Evolutionary conservation across 2,329 filamentous ascomycete species (phyloP).

Genomic region (Apiospora phragmitis): DNA sequence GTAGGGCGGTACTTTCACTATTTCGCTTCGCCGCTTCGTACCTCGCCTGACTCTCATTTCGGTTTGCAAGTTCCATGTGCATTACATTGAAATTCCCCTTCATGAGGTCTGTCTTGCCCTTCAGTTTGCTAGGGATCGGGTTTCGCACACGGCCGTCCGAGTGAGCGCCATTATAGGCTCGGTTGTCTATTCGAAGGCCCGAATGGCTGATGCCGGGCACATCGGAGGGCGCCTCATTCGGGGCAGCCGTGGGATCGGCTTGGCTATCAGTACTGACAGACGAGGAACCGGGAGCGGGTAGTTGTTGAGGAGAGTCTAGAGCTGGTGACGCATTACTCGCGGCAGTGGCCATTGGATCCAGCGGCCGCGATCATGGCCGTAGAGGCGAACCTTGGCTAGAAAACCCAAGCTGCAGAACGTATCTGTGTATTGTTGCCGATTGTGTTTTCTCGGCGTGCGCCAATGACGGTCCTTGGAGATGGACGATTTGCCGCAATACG

Average conservation of each 20-base stretch:
- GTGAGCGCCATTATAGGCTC: constrained; percentile 19
- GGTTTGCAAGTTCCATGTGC: constrained; percentile 55
- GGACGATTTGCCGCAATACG: background rate
- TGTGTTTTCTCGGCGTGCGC: background rate
- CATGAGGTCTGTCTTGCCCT: constrained; percentile 55
- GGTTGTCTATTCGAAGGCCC: constrained; percentile 15
- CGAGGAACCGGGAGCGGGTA: background rate
- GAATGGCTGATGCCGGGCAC: constrained; percentile 7
- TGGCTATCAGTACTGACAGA: constrained; percentile 2
- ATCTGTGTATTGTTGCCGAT: background rate
- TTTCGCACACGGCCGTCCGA: constrained; percentile 55
- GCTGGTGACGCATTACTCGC: constrained; percentile 10
- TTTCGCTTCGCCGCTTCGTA: constrained; percentile 59
- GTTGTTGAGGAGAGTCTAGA: background rate
- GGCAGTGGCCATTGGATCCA: constrained; percentile 10
- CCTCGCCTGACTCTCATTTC: constrained; percentile 47
- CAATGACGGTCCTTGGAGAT: background rate
- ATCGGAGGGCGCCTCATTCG: background rate
- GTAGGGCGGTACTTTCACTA: constrained; percentile 61
- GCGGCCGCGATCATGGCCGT: constrained; percentile 10
- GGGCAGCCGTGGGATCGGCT: background rate
- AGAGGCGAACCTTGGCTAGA: background rate
- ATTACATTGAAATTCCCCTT: constrained; percentile 65
- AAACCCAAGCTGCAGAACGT: background rate
- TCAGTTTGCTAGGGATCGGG: constrained; percentile 62